Evolutionary conservation across 225 moss, liverwort and hornwort genomes (phyloP).

Genomic region (Bryoerythrophyllum caledonicum): DNA sequence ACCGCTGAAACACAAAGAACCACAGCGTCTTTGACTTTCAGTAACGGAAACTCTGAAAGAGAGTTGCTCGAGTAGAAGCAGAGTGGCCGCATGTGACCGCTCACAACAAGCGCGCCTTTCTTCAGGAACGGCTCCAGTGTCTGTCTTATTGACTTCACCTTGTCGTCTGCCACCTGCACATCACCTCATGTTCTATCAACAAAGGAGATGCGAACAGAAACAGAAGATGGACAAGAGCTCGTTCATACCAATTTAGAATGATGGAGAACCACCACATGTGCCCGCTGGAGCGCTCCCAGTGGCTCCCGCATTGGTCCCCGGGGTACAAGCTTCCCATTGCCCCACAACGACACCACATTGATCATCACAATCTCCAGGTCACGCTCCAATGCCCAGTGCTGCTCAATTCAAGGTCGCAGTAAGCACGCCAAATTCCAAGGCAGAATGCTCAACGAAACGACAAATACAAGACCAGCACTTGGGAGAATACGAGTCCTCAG

Average conservation of each 20-base stretch:
- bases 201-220: background rate
- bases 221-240: background rate
- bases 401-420: slow-evolving; percentile 15
- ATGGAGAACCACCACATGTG: slow-evolving; percentile 84
- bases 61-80: slow-evolving; percentile 43
- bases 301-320: slow-evolving; percentile 88
- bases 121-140: slow-evolving; percentile 43
- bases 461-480: too few species aligned
- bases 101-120: slow-evolving; percentile 47
- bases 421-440: background rate
- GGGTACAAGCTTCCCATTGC: slow-evolving; percentile 71
- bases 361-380: slow-evolving; percentile 97
- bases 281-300: slow-evolving; percentile 60
- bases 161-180: slow-evolving; percentile 65
- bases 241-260: slow-evolving; percentile 74
- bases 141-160: slow-evolving; percentile 33
- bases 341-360: slow-evolving; percentile 81
- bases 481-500: too few species aligned
- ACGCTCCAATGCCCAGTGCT: slow-evolving; percentile 82
- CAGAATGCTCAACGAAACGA: too few species aligned
- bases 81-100: slow-evolving; percentile 71
- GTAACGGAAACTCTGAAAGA: slow-evolving; percentile 43
- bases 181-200: background rate
- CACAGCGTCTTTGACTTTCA: slow-evolving; percentile 56
- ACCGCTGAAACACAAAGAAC: slow-evolving; percentile 83